Evolutionary conservation across 2,329 filamentous ascomycete species (phyloP).

Genomic region (Trichophyton equinum): DNA sequence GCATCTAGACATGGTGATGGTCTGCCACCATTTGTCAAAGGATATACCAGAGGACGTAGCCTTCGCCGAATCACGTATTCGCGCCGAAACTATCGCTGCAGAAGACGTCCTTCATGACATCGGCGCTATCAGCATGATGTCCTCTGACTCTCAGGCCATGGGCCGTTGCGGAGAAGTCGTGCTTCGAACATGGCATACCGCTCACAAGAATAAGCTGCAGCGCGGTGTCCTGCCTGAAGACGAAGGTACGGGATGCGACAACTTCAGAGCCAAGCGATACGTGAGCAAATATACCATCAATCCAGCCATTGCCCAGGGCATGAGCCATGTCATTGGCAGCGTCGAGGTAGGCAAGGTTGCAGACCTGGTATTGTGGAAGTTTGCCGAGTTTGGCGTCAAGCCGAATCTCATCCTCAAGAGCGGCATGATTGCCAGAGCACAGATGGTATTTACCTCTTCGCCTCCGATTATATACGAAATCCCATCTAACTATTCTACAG

Average conservation of each 20-base stretch:
- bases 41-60: slow-evolving; percentile 93
- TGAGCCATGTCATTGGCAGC: slow-evolving; percentile 74
- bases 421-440: slow-evolving; percentile 67
- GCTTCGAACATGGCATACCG: slow-evolving; percentile 88
- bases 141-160: slow-evolving; percentile 91
- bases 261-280: slow-evolving; percentile 84
- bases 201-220: slow-evolving; percentile 90
- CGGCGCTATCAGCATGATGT: slow-evolving; percentile 96
- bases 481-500: slow-evolving; percentile 28
- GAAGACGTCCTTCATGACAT: slow-evolving; percentile 93
- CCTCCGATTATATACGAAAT: neutral
- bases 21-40: slow-evolving; percentile 85
- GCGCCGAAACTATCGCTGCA: slow-evolving; percentile 89
- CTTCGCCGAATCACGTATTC: slow-evolving; percentile 87
- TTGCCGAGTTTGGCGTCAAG: slow-evolving; percentile 76
- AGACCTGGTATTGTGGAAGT: slow-evolving; percentile 78
- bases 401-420: slow-evolving; percentile 72
- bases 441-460: slow-evolving; percentile 54
- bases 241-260: slow-evolving; percentile 65
- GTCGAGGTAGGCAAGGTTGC: slow-evolving; percentile 82
- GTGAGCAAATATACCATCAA: slow-evolving; percentile 96
- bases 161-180: slow-evolving; percentile 90
- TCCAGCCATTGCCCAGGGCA: slow-evolving; percentile 80
- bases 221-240: slow-evolving; percentile 67
- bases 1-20: slow-evolving; percentile 97